A percentile compares a stretch with the other conserved stretches of the same genome.
phyloP scores from a whole-genome alignment of 1,284 basidiomycete species.

The Ceratobasidium sp. region DNA sequence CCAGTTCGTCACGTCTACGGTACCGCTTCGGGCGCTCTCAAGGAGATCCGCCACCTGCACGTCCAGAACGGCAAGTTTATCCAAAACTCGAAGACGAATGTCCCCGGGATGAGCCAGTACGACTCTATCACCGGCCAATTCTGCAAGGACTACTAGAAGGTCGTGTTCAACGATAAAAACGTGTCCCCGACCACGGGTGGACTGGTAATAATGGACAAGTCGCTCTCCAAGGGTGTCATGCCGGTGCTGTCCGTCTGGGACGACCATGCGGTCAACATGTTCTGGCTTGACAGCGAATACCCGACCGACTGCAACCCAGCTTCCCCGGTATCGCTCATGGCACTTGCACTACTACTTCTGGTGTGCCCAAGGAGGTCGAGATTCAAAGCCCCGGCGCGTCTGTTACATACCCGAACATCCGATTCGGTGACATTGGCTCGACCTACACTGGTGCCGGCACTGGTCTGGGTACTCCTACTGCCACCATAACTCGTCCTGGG shows the following conservation, averaged over 20 bases:
- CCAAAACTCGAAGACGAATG: slow-evolving; percentile 62
- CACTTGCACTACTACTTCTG: background rate
- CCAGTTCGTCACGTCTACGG: slow-evolving; percentile 66
- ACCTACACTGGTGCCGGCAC: background rate
- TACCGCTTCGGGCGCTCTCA: slow-evolving; percentile 61
- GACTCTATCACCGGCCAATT: too few species aligned
- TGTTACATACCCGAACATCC: slow-evolving; percentile 67
- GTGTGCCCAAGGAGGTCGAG: slow-evolving; percentile 48
- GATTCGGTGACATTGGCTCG: slow-evolving; percentile 43
- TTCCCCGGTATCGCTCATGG: slow-evolving; percentile 66
- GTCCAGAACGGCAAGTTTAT: too few species aligned
- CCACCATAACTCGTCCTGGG: slow-evolving; percentile 12
- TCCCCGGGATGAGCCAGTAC: slow-evolving; percentile 54
- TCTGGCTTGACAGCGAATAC: slow-evolving; percentile 57
- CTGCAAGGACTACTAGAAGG: too few species aligned
- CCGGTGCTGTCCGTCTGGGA: slow-evolving; percentile 65
- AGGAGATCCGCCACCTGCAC: slow-evolving; percentile 68
- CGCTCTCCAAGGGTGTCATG: slow-evolving; percentile 51
- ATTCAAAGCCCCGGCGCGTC: slow-evolving; percentile 51
- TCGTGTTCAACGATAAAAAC: too few species aligned
- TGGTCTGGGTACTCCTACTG: background rate
- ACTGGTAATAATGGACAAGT: too few species aligned
- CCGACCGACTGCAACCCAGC: slow-evolving; percentile 61
- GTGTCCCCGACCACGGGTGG: too few species aligned
- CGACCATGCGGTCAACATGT: slow-evolving; percentile 66